Conservation (phyloP, 495 filamentous ascomycete genomes). For the Penicillium dipodomyicola region DNA sequence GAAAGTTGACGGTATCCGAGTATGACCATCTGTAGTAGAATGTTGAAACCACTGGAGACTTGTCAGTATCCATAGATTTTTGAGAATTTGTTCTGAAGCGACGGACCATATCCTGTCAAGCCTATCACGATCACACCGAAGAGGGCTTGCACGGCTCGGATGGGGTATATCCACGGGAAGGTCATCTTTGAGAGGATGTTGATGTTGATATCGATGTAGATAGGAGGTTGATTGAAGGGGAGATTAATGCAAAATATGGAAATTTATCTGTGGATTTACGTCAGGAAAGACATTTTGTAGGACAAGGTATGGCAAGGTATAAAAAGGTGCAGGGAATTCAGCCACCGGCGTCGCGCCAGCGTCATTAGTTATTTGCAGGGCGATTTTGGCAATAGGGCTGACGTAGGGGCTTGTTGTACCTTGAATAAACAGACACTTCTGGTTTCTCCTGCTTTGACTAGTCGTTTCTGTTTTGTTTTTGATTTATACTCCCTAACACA, state of each 20-base stretch:
- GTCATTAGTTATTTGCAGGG: slow-evolving; percentile 22
- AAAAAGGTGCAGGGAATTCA: slow-evolving; percentile 12
- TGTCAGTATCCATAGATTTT: slow-evolving; percentile 14
- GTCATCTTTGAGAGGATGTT: slow-evolving; percentile 23
- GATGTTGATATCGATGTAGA: background rate
- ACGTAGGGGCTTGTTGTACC: slow-evolving; percentile 4
- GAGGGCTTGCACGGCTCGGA: slow-evolving; percentile 62
- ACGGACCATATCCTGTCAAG: slow-evolving; percentile 67
- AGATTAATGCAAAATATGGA: slow-evolving; percentile 2
- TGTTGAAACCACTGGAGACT: slow-evolving; percentile 28
- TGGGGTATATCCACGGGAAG: slow-evolving; percentile 53
- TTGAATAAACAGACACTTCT: background rate
- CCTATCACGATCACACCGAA: slow-evolving; percentile 71
- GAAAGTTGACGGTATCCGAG: slow-evolving; percentile 57
- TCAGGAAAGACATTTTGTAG: background rate
- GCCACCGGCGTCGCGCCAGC: slow-evolving; percentile 27
- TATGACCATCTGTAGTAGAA: slow-evolving; percentile 30
- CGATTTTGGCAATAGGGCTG: slow-evolving; percentile 17
- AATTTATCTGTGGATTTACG: background rate
- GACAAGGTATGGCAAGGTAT: slow-evolving; percentile 1
- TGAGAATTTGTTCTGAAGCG: background rate
- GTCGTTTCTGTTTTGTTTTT: background rate
- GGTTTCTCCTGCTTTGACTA: background rate
- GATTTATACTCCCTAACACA: background rate
- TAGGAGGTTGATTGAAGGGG: background rate